phyloP scores from a whole-genome alignment of 208 protist species.

The Acanthamoeba royreba region DNA sequence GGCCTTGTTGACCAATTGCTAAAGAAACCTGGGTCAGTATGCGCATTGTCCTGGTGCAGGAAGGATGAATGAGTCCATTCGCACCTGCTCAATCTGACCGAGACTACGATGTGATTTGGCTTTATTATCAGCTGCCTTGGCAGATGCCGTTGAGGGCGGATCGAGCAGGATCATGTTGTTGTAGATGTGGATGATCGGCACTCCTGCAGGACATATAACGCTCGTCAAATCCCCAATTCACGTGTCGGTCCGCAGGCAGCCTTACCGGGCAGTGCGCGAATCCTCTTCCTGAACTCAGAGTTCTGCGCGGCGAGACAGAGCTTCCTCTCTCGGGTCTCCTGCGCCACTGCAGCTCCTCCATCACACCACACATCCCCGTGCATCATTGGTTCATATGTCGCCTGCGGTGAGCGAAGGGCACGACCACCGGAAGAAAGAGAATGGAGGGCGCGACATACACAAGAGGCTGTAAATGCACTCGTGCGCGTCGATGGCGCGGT shows the following conservation, averaged over 20 bases:
- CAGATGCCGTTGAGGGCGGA: not conserved
- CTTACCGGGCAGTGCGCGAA: not conserved
- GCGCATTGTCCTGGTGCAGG: too few relatives aligned
- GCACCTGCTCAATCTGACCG: not conserved
- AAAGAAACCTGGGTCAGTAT: too few relatives aligned
- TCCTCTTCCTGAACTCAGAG: not conserved
- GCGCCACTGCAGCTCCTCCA: not conserved
- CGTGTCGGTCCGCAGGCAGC: not conserved
- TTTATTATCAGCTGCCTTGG: not conserved
- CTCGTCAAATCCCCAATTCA: not conserved
- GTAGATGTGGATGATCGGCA: not conserved
- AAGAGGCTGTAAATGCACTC: not conserved
- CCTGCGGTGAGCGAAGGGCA: not conserved
- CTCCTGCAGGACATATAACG: not conserved
- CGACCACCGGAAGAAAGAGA: not conserved
- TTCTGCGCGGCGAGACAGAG: not conserved
- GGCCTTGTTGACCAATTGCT: too few relatives aligned
- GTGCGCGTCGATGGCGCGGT: not conserved
- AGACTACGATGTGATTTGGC: not conserved
- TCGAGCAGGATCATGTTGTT: slow-evolving; percentile 13
- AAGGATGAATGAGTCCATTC: not conserved
- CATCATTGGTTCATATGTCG: too few relatives aligned
- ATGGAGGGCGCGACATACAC: not conserved
- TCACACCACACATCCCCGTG: not conserved
- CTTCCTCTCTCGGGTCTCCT: not conserved